Evolutionary conservation across 1,284 basidiomycete species (phyloP).

Genomic region (Bondarzewia mesenterica): DNA sequence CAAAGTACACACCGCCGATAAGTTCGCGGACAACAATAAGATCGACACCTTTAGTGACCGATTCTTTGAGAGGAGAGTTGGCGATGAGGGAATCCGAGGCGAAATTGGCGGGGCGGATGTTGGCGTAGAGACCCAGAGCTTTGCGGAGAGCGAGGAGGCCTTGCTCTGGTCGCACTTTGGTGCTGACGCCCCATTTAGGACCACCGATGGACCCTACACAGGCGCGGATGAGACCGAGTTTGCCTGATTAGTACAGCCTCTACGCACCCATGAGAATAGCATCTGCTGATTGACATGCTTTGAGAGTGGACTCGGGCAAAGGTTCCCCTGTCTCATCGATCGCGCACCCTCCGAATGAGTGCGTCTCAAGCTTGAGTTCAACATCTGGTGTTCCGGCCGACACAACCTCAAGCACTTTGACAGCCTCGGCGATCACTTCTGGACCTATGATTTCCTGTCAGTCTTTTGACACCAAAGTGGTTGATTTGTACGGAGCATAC

Average conservation of each 20-base stretch:
- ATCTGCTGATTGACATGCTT: slow-evolving; percentile 84
- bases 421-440: slow-evolving; percentile 87
- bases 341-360: slow-evolving; percentile 89
- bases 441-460: slow-evolving; percentile 53
- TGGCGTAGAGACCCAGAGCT: slow-evolving; percentile 90
- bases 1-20: slow-evolving; percentile 92
- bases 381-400: slow-evolving; percentile 54
- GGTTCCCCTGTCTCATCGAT: slow-evolving; percentile 86
- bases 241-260: neutral
- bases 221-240: neutral
- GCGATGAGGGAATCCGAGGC: slow-evolving; percentile 86
- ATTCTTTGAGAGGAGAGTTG: slow-evolving; percentile 89
- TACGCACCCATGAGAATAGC: slow-evolving; percentile 83
- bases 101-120: slow-evolving; percentile 95
- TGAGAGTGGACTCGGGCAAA: slow-evolving; percentile 78
- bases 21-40: slow-evolving; percentile 95
- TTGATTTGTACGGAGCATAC: slow-evolving; percentile 33
- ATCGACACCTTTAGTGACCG: slow-evolving; percentile 80
- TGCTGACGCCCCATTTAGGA: slow-evolving; percentile 94
- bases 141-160: slow-evolving; percentile 92
- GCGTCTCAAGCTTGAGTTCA: slow-evolving; percentile 68
- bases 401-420: slow-evolving; percentile 76
- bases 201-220: slow-evolving; percentile 86
- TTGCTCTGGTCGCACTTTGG: slow-evolving; percentile 91
- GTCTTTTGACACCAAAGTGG: neutral